These are phyloP conservation scores for Saccharomycopsis sp. DNA, from an alignment of 805 yeast genomes.

Conservation along the genomic window DNA sequence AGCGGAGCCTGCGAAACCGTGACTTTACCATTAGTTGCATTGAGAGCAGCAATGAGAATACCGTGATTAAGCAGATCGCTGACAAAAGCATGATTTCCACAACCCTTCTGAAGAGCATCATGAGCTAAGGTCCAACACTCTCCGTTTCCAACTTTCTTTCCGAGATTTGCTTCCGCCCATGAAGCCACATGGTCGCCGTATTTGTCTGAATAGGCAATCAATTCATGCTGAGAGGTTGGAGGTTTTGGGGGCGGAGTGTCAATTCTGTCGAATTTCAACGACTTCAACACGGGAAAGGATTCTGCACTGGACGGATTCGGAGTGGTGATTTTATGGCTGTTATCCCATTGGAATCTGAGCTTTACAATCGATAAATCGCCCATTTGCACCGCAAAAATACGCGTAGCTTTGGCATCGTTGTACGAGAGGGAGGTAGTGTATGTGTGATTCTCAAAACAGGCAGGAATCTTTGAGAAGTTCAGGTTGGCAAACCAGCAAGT, in stretches of 20 bases:
- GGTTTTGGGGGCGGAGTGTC: conserved; percentile 40
- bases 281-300: conserved; percentile 20
- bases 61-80: conserved; percentile 45
- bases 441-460: conserved; percentile 32
- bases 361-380: conserved; percentile 37
- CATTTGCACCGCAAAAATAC: conserved; percentile 34
- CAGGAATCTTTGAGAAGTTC: conserved; percentile 32
- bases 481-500: conserved; percentile 42
- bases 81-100: conserved; percentile 53
- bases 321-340: conserved; percentile 14
- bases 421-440: conserved; percentile 29
- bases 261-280: conserved; percentile 28
- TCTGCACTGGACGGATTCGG: neutral
- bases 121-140: conserved; percentile 59
- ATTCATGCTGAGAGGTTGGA: conserved; percentile 27
- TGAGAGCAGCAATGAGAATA: conserved; percentile 25
- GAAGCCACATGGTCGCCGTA: conserved; percentile 49
- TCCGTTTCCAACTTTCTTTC: conserved; percentile 46
- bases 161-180: conserved; percentile 46
- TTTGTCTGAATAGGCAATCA: conserved; percentile 31
- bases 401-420: conserved; percentile 26
- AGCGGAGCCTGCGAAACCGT: conserved; percentile 24
- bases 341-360: conserved; percentile 36
- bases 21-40: conserved; percentile 17
- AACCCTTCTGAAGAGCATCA: conserved; percentile 45